Evolutionary conservation across 352 stramenopile genomes (phyloP).

Genomic region (Nannochloropsis limnetica): DNA sequence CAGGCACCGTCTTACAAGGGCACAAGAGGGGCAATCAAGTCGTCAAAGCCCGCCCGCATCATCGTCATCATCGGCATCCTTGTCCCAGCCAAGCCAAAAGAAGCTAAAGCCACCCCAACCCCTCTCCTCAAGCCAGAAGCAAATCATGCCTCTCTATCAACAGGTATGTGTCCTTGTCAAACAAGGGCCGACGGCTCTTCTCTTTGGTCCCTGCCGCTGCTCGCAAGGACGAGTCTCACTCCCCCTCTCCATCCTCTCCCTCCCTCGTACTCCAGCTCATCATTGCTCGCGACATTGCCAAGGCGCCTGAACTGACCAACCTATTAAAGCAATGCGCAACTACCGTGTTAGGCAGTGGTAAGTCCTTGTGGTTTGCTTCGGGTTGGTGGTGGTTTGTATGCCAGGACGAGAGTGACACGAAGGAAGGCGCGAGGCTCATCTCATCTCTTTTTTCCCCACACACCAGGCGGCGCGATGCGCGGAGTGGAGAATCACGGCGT

Average conservation of each 20-base stretch:
- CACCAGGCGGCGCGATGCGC: neutral
- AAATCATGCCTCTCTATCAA: slow-evolving; percentile 28
- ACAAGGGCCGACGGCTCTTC: neutral
- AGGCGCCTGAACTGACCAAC: slow-evolving; percentile 7
- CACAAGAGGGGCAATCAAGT: no score
- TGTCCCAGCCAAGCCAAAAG: neutral
- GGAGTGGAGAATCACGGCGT: slow-evolving; percentile 4
- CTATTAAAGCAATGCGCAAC: slow-evolving; percentile 23
- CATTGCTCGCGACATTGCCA: slow-evolving; percentile 19
- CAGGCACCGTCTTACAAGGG: no score
- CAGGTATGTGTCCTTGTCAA: neutral
- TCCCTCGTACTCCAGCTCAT: neutral
- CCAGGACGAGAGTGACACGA: neutral
- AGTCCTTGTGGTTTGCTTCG: neutral
- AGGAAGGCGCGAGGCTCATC: neutral
- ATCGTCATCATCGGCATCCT: neutral
- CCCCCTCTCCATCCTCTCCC: neutral
- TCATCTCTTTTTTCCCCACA: neutral
- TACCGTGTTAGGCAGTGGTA: neutral
- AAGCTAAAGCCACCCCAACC: no score
- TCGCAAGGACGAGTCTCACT: neutral
- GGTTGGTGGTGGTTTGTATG: neutral
- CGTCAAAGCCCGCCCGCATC: neutral
- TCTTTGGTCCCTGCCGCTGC: neutral
- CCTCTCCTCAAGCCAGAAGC: neutral